These are phyloP conservation scores for Fraxinus paxiana DNA, from an alignment of 305 asterid genomes.

Conservation along the genomic window DNA sequence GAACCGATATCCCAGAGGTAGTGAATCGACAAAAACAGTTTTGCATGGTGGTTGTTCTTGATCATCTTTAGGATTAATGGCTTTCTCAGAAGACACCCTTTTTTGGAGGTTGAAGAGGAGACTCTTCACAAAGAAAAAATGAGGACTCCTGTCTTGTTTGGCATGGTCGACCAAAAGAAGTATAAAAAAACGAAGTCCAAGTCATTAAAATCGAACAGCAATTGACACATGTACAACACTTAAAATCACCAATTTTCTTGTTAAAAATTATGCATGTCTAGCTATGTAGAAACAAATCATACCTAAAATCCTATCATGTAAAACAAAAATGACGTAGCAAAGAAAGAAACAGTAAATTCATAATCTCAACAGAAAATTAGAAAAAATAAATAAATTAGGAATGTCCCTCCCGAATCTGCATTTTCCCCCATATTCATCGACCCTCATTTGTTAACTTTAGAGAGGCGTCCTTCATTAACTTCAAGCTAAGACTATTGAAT, in stretches of 20 bases:
- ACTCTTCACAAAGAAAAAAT: background rate
- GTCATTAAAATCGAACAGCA: background rate
- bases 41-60: background rate
- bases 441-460: slow-evolving; percentile 40
- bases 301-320: slow-evolving; percentile 13
- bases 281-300: slow-evolving; percentile 23
- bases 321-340: background rate
- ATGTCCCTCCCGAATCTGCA: background rate
- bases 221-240: slow-evolving; percentile 3
- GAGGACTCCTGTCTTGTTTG: background rate
- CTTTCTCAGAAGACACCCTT: background rate
- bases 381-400: slow-evolving; percentile 8
- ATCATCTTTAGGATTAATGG: background rate
- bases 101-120: background rate
- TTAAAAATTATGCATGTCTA: background rate
- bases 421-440: slow-evolving; percentile 29
- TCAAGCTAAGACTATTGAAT: slow-evolving; percentile 65
- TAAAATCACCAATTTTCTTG: background rate
- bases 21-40: background rate
- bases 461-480: slow-evolving; percentile 58
- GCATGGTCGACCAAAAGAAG: background rate
- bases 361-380: background rate
- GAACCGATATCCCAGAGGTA: background rate
- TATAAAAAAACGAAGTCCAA: background rate
- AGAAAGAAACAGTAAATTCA: slow-evolving; percentile 3